Conservation (phyloP, 352 stramenopile genomes). For the Pythium grandisporangium region DNA sequence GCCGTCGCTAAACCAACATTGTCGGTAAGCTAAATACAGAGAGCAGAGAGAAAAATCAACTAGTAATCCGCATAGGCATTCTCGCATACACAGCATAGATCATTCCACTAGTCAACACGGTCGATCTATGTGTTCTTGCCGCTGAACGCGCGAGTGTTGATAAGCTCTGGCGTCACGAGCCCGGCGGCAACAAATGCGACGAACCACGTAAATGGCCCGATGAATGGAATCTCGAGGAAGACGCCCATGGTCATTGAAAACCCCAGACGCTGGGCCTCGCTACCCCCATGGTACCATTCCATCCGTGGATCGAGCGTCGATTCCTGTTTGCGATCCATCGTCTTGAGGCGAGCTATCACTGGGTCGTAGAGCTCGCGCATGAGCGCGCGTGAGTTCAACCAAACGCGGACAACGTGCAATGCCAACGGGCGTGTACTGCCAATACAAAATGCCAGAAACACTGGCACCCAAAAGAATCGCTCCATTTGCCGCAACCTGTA, state of each 20-base stretch:
- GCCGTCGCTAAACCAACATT: no score
- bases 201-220: conserved; percentile 67
- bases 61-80: no score
- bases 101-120: neutral
- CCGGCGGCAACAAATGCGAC: conserved; percentile 52
- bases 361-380: conserved; percentile 64
- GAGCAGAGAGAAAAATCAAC: no score
- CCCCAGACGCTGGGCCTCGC: conserved; percentile 54
- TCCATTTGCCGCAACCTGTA: conserved; percentile 73
- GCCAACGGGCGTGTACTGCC: conserved; percentile 25
- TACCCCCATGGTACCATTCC: conserved; percentile 48
- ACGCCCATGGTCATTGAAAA: conserved; percentile 58
- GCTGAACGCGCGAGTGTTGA: conserved; percentile 80
- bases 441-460: conserved; percentile 47
- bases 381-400: conserved; percentile 54
- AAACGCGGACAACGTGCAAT: conserved; percentile 42
- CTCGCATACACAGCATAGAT: no score
- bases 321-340: conserved; percentile 21
- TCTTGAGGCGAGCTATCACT: conserved; percentile 56
- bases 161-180: conserved; percentile 45
- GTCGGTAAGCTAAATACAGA: no score
- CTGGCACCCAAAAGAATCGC: conserved; percentile 37
- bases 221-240: conserved; percentile 42
- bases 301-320: conserved; percentile 12
- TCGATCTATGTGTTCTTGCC: conserved; percentile 1